Evolutionary conservation across 2,329 filamentous ascomycete species (phyloP), one percentile per base, ranked within the genome.

Genomic region (Neurospora sp.): DNA sequence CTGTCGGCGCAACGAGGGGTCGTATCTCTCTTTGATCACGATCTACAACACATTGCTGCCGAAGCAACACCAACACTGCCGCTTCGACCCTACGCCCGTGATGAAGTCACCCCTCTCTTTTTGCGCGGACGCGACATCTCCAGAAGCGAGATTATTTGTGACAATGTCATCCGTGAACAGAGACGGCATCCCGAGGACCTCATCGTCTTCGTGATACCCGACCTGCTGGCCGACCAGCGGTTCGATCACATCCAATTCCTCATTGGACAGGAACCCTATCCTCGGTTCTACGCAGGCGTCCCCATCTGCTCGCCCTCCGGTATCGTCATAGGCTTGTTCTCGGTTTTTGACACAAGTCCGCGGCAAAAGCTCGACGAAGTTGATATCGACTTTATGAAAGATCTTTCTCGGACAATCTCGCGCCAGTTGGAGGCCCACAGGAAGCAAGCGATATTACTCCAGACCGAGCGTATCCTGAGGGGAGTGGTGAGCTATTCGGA

Each of bases 1-100:
- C 77, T 86, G 4, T 77, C 80, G n/a, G 79, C 78, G 4, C 75
- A 78, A 23, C 80, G 84, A 38, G 77, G 80, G 17, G 73, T 86
- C 28, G 80, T 87, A 66, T 87, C 85, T 1, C 77, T 87, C 19
- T 86, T 87, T 71, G 85, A 86, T 72, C 76, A 76, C 4, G 77
- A 79, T 4, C 74, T 80, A 66, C 84, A 87, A 71, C 81, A 85
- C 71, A 77, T 87, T 23, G 76, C 87, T 17, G 84, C 84, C 68
- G 85, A 87, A 71, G 83, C 84, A 6, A 84, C 84, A 0, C 78
- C 79, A 1, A 78, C 77, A 1, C 77, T 81, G 2, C 80, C 80
- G 0, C 74, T 86, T 5, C 74, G 77, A 6, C 66, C 77, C 69
- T 73, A 76, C 38, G 41, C 72, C 10, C 68, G 52, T 10, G 52